Evolutionary conservation across 23 red algal genomes (phyloP), one percentile per base, ranked within the genome.

Genomic region (Cyanidioschyzon merolae): DNA sequence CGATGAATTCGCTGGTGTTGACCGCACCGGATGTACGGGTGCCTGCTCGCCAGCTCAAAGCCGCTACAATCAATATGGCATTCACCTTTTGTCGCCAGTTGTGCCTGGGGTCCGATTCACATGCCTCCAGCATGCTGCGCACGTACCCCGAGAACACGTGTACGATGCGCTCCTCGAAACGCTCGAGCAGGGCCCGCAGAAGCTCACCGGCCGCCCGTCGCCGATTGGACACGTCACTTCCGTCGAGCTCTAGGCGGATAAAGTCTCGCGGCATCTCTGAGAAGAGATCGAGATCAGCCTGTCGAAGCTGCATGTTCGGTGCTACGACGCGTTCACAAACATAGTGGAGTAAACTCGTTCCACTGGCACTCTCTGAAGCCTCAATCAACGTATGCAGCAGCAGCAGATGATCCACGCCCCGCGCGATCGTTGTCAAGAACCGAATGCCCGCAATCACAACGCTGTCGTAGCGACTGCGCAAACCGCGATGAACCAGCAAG

Each of bases 161-260:
- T 15, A 80, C 91, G 25, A 98, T 78, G 35, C 57, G 68, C 50
- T 41, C 67, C 37, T 98, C 88, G 45, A 77, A 98, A 74, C 89
- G 88, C 18, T 76, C 81, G 37, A 82, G 82, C 27, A 98, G 76
- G 37, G 84, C 94, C 50, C 87, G 88, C 40, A 98, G 77, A 41
- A 98, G 77, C 77, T 98, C 94, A 50, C 89, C 83, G 2, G 89
- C 94, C 50, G 85, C 79, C 1, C 83, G 84, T 39, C 94, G 71
- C 16, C 94, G 83, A 1, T 80, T 98, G 37, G 82, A 88, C 16
- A 82, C 83, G 75, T 98, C 94, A 18, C 83, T 87, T 54, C 94
- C 94, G 74, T 98, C 94, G 81, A 98, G 85, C 45, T 98, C 94
- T 21, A 82, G 79, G 36, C 94, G 94, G 16, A 98, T 79, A 83